A percentile compares a stretch with the other conserved stretches of the same genome.
phyloP scores from a whole-genome alignment of 805 yeast genomes.

The Komagataella pastoris region DNA sequence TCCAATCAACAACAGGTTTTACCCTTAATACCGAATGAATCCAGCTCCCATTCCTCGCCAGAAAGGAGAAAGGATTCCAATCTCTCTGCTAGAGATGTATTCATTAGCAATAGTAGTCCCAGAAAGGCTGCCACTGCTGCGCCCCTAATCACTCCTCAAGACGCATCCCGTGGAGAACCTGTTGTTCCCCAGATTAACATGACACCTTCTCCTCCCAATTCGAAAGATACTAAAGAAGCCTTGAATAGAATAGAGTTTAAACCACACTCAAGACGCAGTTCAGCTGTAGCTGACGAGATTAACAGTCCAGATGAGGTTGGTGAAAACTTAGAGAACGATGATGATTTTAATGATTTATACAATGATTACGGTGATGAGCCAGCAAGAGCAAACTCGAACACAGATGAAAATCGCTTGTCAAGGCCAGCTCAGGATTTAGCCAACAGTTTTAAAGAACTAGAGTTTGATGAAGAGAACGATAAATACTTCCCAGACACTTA shows the following conservation, averaged over 20 bases:
- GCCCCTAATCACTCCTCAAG: background rate
- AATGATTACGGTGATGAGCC: constrained; percentile 9
- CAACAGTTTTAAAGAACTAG: background rate
- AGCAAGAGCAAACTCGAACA: background rate
- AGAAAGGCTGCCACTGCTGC: background rate
- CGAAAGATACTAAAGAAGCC: background rate
- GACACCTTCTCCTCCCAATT: background rate
- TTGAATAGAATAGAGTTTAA: background rate
- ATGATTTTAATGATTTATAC: constrained; percentile 12
- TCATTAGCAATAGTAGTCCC: background rate
- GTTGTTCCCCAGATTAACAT: background rate
- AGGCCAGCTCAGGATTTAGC: background rate
- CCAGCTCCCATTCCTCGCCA: background rate
- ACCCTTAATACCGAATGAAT: background rate
- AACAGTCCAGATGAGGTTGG: background rate
- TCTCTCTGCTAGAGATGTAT: background rate
- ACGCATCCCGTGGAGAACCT: background rate
- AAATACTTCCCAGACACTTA: background rate
- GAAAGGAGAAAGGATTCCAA: background rate
- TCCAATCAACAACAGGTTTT: background rate
- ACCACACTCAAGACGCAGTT: background rate
- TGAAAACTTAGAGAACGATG: background rate
- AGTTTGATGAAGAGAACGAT: background rate
- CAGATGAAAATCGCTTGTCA: background rate
- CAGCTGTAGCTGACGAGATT: background rate